Conservation (phyloP, 495 filamentous ascomycete species). For the Aspergillus sclerotiicarbonarius region DNA sequence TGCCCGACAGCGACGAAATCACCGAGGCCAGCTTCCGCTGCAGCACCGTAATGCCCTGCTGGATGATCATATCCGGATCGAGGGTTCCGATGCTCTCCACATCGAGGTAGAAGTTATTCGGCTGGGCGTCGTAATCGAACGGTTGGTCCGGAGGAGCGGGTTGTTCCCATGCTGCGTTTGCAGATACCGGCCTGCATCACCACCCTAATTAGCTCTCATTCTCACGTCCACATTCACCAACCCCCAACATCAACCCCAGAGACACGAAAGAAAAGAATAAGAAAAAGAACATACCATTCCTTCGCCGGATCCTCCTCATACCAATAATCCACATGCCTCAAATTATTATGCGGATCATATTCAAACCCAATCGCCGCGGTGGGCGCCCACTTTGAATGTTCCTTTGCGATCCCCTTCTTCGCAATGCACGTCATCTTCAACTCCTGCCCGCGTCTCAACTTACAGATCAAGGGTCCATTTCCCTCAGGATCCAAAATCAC, state of each 20-base stretch:
- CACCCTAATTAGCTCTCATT: constrained; percentile 3
- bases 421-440: constrained; percentile 86
- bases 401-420: constrained; percentile 98
- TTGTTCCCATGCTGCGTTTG: constrained; percentile 80
- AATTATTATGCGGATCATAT: constrained; percentile 94
- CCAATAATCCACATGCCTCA: constrained; percentile 88
- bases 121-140: constrained; percentile 88
- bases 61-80: constrained; percentile 80
- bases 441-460: constrained; percentile 84
- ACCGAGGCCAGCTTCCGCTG: constrained; percentile 85
- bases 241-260: not conserved
- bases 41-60: constrained; percentile 83
- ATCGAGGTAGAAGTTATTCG: constrained; percentile 83
- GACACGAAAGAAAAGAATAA: constrained; percentile 2
- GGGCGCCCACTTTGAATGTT: constrained; percentile 97
- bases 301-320: constrained; percentile 78
- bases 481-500: constrained; percentile 79
- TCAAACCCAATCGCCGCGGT: constrained; percentile 92
- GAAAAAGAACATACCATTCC: constrained; percentile 73
- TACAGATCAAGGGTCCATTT: constrained; percentile 79
- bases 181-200: constrained; percentile 69
- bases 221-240: not conserved
- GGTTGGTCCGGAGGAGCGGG: constrained; percentile 76
- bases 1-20: constrained; percentile 66
- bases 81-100: constrained; percentile 87